Percentiles rank a stretch among this genome's conserved stretches.
Evolutionary conservation across 352 stramenopile species (phyloP).

Genomic region (Pythium angustatum): DNA sequence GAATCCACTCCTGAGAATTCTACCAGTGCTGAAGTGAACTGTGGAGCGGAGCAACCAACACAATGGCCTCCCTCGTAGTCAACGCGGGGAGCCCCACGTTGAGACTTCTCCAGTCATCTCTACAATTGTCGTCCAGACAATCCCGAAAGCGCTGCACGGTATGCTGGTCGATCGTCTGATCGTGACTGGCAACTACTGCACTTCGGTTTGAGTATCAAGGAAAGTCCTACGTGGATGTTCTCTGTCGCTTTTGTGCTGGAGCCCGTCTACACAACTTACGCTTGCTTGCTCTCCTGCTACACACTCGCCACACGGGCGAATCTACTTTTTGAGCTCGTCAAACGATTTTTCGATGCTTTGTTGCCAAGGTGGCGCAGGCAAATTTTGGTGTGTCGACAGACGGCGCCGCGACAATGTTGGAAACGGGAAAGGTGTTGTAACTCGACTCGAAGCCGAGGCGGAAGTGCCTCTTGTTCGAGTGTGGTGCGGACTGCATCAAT

Average conservation of each 20-base stretch:
- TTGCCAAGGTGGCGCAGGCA: not conserved
- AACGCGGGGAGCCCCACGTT: too few relatives aligned
- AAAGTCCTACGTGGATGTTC: slow-evolving; percentile 19
- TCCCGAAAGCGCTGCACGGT: too few relatives aligned
- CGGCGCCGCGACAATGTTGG: slow-evolving; percentile 7
- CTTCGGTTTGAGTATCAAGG: too few relatives aligned
- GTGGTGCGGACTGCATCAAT: slow-evolving; percentile 30
- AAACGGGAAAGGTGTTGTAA: not conserved
- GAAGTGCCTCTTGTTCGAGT: not conserved
- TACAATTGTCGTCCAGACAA: too few relatives aligned
- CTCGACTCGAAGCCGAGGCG: not conserved
- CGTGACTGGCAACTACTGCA: too few relatives aligned
- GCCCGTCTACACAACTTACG: slow-evolving; percentile 11
- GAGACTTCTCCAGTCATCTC: too few relatives aligned
- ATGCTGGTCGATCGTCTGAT: too few relatives aligned
- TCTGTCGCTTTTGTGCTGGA: slow-evolving; percentile 12
- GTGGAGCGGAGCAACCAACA: too few relatives aligned
- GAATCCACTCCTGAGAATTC: too few relatives aligned
- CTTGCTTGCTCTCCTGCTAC: slow-evolving; percentile 16
- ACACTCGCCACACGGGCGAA: slow-evolving; percentile 6
- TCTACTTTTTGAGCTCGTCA: slow-evolving; percentile 10
- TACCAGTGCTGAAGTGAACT: too few relatives aligned
- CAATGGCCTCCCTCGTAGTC: too few relatives aligned
- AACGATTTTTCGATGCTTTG: not conserved
- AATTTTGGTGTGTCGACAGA: not conserved